Evolutionary conservation across 2,329 filamentous ascomycete genomes (phyloP), one percentile per base, ranked within the genome.

Genomic region (Apiospora malaysiana): DNA sequence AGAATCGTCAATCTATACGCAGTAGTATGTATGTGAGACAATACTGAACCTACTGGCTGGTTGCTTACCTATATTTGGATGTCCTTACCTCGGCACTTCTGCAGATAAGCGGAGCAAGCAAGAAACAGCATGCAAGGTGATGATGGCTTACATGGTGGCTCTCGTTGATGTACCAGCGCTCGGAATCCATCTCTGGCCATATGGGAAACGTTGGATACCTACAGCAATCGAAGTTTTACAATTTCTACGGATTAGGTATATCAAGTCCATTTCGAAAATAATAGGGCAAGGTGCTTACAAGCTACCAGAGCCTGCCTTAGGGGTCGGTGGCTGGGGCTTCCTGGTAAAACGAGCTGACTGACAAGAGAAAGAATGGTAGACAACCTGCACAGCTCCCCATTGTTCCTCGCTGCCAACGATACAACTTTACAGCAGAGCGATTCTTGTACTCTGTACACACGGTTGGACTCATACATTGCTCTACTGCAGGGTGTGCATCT

Each of bases 51-150:
- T 59, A 37, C 51, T 40, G 56, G 21, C 32, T 9, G 32, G 32
- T 16, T 16, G 42, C 42, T 45, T 16, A 45, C 42, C 56, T 63
- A 63, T 63, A 63, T 63, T 63, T 63, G 56, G 56, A 21, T 63
- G 32, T 18, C 56, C 56, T 63, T 63, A 32, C 56, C 56, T 40
- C 56, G 27, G 32, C 51, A 18, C 4, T 63, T 40, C 18, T 40
- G 56, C 56, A 63, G 27, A 63, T n/a, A 63, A 63, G 56, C 56
- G 56, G 56, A 63, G 27, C 56, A 37, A 40, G 56, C 56, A 63
- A 63, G 56, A 40, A 32, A 63, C 16, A 40, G 9, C 18, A 18
- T n/a, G 32, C 56, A 40, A n/a, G 1, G 8, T 63, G 27, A 63
- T 63, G 56, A 63, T 63, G 9, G 32, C 56, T 40, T 63, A 63